Evolutionary conservation across 495 filamentous ascomycete species (phyloP), one percentile per base, ranked within the genome.

Genomic region (Podospora comata): DNA sequence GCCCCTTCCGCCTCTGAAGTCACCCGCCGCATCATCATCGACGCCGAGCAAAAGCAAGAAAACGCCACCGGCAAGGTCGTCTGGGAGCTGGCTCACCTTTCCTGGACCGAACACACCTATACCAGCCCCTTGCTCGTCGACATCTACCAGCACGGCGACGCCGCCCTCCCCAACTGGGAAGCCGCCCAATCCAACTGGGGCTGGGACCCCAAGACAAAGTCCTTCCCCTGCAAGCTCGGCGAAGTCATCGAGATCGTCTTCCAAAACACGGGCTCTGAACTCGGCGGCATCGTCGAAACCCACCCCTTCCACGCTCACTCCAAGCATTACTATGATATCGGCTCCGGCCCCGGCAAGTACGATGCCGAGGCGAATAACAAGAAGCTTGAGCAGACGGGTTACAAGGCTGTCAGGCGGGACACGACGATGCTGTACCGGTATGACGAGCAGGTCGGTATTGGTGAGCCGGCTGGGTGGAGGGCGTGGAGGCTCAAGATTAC

Each of bases 241-340:
- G 87, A 90, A 70, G 84, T 89, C 11, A 68, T 90, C n/a, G 88
- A 90, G 66, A 87, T 89, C 34, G 80, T 89, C 39, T 77, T 83
- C 68, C 79, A 85, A 61, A 87, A 88, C 70, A 82, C 82, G 9
- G 83, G 82, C 0, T 73, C 80, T 7, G 32, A 48, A 27, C 60
- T 57, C 26, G 64, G 72, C n/a, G 85, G 84, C 6, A 77, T 79
- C 2, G 76, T 86, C n/a, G 84, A 88, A 62, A 78, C 79, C 2
- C 88, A 90, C 65, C 88, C 88, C 3, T 88, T 85, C 75, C 88
- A 90, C 70, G 81, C 77, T 0, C 88, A 89, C 72, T 85, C 86
- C 9, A 74, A 81, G 57, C 87, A 88, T 68, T 82, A 80, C 67
- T 89, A 83, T 72, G 87, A 89, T 71, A 74, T 89, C 13, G 88